Percentiles rank a stretch among this genome's conserved stretches.
Conservation (phyloP, 768 basidiomycete species). For the Leccinum longicurvipes region DNA sequence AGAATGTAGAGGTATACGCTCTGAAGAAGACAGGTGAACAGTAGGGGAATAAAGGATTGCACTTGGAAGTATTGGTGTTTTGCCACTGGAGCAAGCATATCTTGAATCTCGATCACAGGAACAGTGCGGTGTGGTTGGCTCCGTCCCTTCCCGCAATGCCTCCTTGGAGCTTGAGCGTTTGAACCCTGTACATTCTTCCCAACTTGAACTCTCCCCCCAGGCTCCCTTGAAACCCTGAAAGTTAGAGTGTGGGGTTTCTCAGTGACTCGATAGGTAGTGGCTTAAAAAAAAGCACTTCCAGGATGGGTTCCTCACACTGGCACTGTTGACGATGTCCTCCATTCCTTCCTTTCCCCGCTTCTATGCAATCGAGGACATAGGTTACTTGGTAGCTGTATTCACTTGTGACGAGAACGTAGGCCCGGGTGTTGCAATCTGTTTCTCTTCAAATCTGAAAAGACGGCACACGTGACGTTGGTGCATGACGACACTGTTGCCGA, state of each 20-base stretch:
- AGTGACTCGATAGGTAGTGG: too few relatives aligned
- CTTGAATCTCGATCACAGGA: background rate
- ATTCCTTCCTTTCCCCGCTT: conserved; percentile 49
- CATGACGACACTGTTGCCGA: background rate
- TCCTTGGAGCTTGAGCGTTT: conserved; percentile 36
- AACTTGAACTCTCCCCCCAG: too few relatives aligned
- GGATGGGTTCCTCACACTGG: too few relatives aligned
- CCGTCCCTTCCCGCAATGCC: conserved; percentile 34
- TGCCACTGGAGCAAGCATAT: background rate
- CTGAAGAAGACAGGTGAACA: conserved; percentile 64
- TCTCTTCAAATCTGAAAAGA: background rate
- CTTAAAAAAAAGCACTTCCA: too few relatives aligned
- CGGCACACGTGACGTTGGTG: background rate
- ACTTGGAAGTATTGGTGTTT: conserved; percentile 77
- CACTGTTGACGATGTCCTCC: conserved; percentile 34
- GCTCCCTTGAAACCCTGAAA: too few relatives aligned
- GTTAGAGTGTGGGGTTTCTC: too few relatives aligned
- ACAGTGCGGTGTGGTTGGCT: background rate
- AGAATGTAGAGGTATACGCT: conserved; percentile 72
- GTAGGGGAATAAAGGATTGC: conserved; percentile 58
- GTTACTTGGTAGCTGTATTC: background rate
- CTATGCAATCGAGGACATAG: conserved; percentile 15
- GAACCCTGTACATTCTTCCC: conserved; percentile 64
- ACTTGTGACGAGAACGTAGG: background rate
- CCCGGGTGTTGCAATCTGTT: background rate